Conservation (phyloP, 768 basidiomycete species). For the Lactarius psammicola region DNA sequence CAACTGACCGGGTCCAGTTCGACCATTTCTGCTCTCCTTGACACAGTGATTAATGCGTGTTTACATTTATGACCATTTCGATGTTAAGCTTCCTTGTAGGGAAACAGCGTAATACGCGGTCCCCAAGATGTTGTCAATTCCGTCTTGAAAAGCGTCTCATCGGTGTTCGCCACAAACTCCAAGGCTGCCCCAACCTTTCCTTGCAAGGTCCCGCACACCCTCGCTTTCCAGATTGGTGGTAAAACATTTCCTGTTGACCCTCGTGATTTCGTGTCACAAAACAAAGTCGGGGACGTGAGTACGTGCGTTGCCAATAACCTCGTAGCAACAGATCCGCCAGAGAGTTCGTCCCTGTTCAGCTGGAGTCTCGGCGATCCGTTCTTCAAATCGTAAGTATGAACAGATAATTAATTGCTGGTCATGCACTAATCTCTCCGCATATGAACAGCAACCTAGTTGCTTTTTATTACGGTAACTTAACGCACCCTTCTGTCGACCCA, state of each 20-base stretch:
- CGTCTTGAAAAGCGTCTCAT: constrained; percentile 21
- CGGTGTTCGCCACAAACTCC: constrained; percentile 17
- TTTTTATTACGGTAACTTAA: constrained; percentile 72
- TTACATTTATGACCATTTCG: not conserved
- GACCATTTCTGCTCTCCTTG: constrained; percentile 50
- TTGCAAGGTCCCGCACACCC: constrained; percentile 21
- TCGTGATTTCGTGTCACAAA: constrained; percentile 61
- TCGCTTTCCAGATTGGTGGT: constrained; percentile 28
- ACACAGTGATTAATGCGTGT: constrained; percentile 49
- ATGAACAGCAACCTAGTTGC: constrained; percentile 55
- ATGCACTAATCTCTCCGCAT: not conserved
- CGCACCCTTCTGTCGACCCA: constrained; percentile 62
- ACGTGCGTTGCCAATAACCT: constrained; percentile 23
- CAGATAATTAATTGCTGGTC: not conserved
- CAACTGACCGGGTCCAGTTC: constrained; percentile 43
- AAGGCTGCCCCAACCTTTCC: constrained; percentile 22
- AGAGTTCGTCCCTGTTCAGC: constrained; percentile 42
- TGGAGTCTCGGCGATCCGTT: constrained; percentile 81
- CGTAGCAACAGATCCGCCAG: constrained; percentile 25
- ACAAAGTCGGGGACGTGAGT: constrained; percentile 28
- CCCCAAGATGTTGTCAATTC: constrained; percentile 37
- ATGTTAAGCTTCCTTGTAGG: constrained; percentile 42
- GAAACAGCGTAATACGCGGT: constrained; percentile 74
- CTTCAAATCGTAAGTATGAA: constrained; percentile 58
- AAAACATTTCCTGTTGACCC: constrained; percentile 73